Base-by-base conservation (phyloP, 352 stramenopile genomes). In the Globisporangium megalacanthum region DNA sequence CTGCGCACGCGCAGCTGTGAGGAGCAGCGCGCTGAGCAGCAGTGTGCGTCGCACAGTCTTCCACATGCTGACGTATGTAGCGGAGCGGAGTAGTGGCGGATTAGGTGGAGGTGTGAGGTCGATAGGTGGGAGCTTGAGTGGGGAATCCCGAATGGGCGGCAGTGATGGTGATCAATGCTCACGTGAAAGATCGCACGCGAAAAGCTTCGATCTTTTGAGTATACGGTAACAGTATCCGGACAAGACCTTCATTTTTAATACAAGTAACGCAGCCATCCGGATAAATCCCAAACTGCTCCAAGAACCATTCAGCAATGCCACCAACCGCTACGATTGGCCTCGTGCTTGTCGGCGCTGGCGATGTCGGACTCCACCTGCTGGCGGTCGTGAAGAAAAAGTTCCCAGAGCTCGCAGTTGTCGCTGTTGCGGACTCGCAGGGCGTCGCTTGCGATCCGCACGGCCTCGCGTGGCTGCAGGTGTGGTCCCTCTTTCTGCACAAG, bases 361-460 rank as follows among this genome's bases (percentile, higher is more conserved):
- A 39, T 25, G 68, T 75, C 17, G 65, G 68, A 19, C n/a, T 49
- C 22, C 49, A 49, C 17, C 54, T 75, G 31, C 47, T 69, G 22
- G 51, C 17, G 8, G 55, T 70, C 52, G 54, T 71, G 29, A 37
- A 68, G 51, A 54, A 58, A 22, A 66, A 58, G 19, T 61, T 58
- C 29, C 22, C 44, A 4, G n/a, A 49, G 1, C 25, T 54, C 14
- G 25, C 49, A 25, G 46, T 73, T 4, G 58, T 73, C 10, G 68
- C 68, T 19, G 64, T 75, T 42, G 65, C 58, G 19, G 68, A 75
- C 37, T 75, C 68, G 37, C 52, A 42, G 8, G 62, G 58, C 22
- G 67, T 70, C 25, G 51, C 65, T 25, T 42, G 22, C 37, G 14
- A 14, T 17, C 37, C 3, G 19, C 11, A n/a, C 19, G n/a, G 11